Evolutionary conservation across 257 asterid genomes (phyloP).

Genomic region (Henckelia pumila): DNA sequence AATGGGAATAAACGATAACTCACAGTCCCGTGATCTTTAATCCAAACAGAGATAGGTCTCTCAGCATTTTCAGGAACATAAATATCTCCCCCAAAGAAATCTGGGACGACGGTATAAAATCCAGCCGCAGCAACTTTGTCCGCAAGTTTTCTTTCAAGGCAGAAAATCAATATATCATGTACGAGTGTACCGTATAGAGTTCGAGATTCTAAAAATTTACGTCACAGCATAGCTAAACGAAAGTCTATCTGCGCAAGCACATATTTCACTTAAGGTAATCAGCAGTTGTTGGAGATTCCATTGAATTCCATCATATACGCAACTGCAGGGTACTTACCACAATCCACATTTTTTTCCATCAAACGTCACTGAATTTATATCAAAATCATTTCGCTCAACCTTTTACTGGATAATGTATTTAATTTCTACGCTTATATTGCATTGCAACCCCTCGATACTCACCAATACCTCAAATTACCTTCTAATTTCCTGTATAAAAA

Average conservation of each 20-base stretch:
- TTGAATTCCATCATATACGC: too few species aligned
- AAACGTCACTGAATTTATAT: too few species aligned
- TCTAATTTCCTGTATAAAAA: too few species aligned
- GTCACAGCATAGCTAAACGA: background rate
- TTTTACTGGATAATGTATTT: too few species aligned
- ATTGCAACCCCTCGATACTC: too few species aligned
- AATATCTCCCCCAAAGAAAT: slow-evolving; percentile 58
- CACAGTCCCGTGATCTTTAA: slow-evolving; percentile 59
- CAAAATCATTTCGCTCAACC: too few species aligned
- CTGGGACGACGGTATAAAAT: slow-evolving; percentile 58
- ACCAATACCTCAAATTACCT: too few species aligned
- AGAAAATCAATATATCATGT: slow-evolving; percentile 1
- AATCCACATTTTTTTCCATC: too few species aligned
- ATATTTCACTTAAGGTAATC: too few species aligned
- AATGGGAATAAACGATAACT: slow-evolving; percentile 25
- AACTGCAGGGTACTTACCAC: too few species aligned
- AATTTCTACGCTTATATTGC: too few species aligned
- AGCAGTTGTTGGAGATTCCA: too few species aligned
- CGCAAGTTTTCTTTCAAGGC: slow-evolving; percentile 52
- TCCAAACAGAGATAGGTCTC: slow-evolving; percentile 39
- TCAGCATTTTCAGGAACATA: slow-evolving; percentile 26
- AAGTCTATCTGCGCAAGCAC: background rate
- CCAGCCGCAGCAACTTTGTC: slow-evolving; percentile 67
- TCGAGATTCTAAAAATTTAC: background rate
- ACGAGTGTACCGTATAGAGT: background rate